phyloP scores from a whole-genome alignment of 1,284 basidiomycete genomes.

The Microbotryum scabiosae region DNA sequence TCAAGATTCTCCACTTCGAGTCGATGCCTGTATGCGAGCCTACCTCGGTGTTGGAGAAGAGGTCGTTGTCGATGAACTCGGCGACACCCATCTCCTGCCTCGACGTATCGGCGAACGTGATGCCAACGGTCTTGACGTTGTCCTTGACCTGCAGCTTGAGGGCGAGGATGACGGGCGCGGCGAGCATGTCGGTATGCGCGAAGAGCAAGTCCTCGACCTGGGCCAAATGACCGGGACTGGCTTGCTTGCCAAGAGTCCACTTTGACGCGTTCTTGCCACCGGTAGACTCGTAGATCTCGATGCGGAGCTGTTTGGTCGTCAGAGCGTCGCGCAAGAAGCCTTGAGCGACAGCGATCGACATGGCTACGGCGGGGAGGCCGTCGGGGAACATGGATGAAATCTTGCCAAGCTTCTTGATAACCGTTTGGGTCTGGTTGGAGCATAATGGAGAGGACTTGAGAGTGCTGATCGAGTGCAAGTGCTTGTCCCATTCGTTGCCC shows the following conservation, averaged over 20 bases:
- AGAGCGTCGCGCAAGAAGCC: slow-evolving; percentile 80
- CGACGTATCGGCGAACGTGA: slow-evolving; percentile 50
- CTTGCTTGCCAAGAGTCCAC: slow-evolving; percentile 47
- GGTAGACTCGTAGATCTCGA: slow-evolving; percentile 59
- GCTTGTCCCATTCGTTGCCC: background rate
- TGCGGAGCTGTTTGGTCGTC: slow-evolving; percentile 77
- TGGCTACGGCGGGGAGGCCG: slow-evolving; percentile 63
- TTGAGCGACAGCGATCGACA: slow-evolving; percentile 75
- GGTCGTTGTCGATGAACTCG: slow-evolving; percentile 89
- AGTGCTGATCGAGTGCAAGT: background rate
- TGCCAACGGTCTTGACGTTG: slow-evolving; percentile 46
- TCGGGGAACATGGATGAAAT: slow-evolving; percentile 32
- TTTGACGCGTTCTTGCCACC: slow-evolving; percentile 21
- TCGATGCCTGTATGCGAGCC: slow-evolving; percentile 9
- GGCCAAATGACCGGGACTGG: slow-evolving; percentile 89
- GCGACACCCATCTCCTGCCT: slow-evolving; percentile 54
- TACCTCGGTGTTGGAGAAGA: slow-evolving; percentile 93
- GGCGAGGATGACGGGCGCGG: slow-evolving; percentile 84
- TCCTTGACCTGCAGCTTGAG: slow-evolving; percentile 64
- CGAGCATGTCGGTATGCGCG: slow-evolving; percentile 66
- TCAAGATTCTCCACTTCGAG: background rate
- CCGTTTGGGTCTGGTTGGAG: slow-evolving; percentile 59
- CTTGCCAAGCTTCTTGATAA: slow-evolving; percentile 70
- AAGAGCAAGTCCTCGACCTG: slow-evolving; percentile 92
- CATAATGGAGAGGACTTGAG: background rate